These are phyloP conservation scores for Alternaria rosae DNA, from an alignment of 2,329 filamentous ascomycete species.

Conservation along the genomic window DNA sequence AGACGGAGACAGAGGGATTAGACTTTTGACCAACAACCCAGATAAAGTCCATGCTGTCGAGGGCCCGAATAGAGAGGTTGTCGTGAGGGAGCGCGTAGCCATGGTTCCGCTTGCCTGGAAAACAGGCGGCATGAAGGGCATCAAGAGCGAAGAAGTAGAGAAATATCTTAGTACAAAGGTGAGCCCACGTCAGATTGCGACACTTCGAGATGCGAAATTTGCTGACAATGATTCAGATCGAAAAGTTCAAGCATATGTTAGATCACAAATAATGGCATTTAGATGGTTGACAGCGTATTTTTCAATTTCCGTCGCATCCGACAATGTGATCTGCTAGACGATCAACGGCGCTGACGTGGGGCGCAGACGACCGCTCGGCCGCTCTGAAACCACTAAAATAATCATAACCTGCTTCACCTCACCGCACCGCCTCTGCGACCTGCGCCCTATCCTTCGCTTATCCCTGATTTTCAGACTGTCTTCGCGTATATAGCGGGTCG, in stretches of 20 bases:
- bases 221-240: conserved; percentile 50
- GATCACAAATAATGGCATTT: conserved; percentile 22
- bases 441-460: conserved; percentile 3
- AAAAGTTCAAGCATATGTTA: conserved; percentile 63
- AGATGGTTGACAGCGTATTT: neutral
- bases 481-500: neutral
- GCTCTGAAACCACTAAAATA: conserved; percentile 8
- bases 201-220: conserved; percentile 9
- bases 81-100: conserved; percentile 86
- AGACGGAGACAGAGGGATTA: conserved; percentile 72
- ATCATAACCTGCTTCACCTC: neutral
- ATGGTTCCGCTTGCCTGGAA: conserved; percentile 98
- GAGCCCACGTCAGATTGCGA: conserved; percentile 34
- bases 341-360: conserved; percentile 7
- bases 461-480: neutral
- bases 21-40: conserved; percentile 93
- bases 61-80: conserved; percentile 85
- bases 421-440: conserved; percentile 4
- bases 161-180: conserved; percentile 96
- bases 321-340: neutral
- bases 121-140: conserved; percentile 76
- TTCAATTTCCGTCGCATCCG: neutral
- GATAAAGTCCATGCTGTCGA: conserved; percentile 96
- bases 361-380: conserved; percentile 1
- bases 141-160: conserved; percentile 87